Base-by-base conservation (phyloP, 2,329 filamentous ascomycete species). In the Penicillium sp. region DNA sequence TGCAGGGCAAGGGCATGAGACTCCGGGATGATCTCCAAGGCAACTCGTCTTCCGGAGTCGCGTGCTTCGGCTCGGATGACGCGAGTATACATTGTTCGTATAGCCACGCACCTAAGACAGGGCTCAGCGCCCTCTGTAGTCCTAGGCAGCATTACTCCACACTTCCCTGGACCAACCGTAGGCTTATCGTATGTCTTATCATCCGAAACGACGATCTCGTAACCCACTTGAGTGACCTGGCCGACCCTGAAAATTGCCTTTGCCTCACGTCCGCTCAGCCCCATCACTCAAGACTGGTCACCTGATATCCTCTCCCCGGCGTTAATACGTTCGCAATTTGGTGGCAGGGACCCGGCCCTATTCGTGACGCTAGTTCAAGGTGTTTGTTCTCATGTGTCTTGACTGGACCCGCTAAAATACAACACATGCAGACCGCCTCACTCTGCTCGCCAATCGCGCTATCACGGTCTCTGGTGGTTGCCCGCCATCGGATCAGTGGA, bases 381-480 rank as follows among this genome's bases (percentile, higher is more conserved):
- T 39, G 36, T 42, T 28, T 42, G 21, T 28, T 42, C 10, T 42
- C 39, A 28, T 42, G 41, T 42, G 23, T 49, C 45, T 54, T 53
- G 51, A 51, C 57, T 47, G 56, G 54, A 49, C 50, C 59, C 52
- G 47, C 56, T 56, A 55, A 53, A 56, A 47, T 54, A 53, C 52
- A 57, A 54, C 62, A 61, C 64, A 65, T 70, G 68, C 67, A 67
- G 66, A 65, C 65, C 65, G 65, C 57, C 57, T 65, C 61, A 60
- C 62, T 58, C 50, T 50, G 44, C 49, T 62, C 62, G 58, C 59
- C 59, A 63, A 65, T 63, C 61, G 63, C 58, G 60, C 57, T 62
- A 65, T 64, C 59, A 65, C 67, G 65, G 64, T 67, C 65, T 67
- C 59, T 65, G 64, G 65, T 69, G 67, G 66, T 69, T 58, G 55